Evolutionary conservation across 139 green algal species (phyloP), one percentile per base, ranked within the genome.

Genomic region (Desmodesmus armatus): DNA sequence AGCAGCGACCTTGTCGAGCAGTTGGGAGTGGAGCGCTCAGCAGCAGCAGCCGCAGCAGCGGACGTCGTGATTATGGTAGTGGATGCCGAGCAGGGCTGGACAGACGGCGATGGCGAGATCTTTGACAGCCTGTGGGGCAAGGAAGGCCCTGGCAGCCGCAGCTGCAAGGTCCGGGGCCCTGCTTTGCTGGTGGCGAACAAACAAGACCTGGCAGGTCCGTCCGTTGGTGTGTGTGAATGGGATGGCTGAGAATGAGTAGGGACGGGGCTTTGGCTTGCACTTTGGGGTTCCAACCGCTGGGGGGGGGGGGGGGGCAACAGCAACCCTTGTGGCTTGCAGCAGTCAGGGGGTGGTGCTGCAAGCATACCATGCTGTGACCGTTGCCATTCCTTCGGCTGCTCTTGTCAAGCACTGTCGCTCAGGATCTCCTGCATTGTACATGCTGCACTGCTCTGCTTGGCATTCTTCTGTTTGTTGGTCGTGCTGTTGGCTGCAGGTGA

Each of bases 171-270:
- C 49, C 86, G 87, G 49, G 89, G 89, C 2, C 81, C 89, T 25
- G 78, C 90, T 2, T 78, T 99, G 40, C 90, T 99, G 53, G 94
- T 98, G 17, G 85, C 92, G 21, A 99, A 99, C 91, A 99, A 99
- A 86, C 81, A 63, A 4, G 97, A 99, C 87, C 88, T 96, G 27
- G 83, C 85, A 37, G 82, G 63, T 90, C n/a, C n/a, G n/a, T n/a
- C 58, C 6, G 60, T 41, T 40, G 66, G 29, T 17, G n/a, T 47
- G 58, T 62, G 72, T 31, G 31, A n/a, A n/a, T n/a, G n/a, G n/a
- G n/a, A n/a, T n/a, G n/a, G n/a, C n/a, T n/a, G n/a, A n/a, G n/a
- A n/a, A n/a, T n/a, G n/a, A n/a, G n/a, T n/a, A n/a, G n/a, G n/a
- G n/a, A n/a, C n/a, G n/a, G n/a, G n/a, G n/a, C n/a, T n/a, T n/a